These are phyloP conservation scores for Grigorovia jiainica DNA, from an alignment of 805 yeast species.

Conservation along the genomic window DNA sequence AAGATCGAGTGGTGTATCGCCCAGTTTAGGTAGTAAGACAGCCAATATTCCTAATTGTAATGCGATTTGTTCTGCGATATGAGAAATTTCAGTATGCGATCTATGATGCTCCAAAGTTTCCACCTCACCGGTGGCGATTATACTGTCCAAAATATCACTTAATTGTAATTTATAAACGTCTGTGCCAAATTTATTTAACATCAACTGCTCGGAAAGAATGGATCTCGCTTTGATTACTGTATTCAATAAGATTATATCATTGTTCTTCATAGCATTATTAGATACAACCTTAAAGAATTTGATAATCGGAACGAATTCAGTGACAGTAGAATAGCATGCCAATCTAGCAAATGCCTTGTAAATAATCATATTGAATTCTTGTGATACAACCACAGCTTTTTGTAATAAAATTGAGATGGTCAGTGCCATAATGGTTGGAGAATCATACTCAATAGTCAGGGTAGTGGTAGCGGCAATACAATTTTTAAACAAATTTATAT, in stretches of 20 bases:
- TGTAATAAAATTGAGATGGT: slow-evolving; percentile 78
- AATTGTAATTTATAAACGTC: slow-evolving; percentile 50
- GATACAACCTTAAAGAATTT: slow-evolving; percentile 47
- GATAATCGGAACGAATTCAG: slow-evolving; percentile 58
- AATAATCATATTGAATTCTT: slow-evolving; percentile 45
- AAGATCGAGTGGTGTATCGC: slow-evolving; percentile 34
- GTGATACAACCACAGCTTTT: slow-evolving; percentile 44
- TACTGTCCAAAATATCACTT: slow-evolving; percentile 53
- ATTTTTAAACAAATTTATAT: slow-evolving; percentile 38
- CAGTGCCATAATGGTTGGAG: slow-evolving; percentile 63
- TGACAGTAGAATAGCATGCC: slow-evolving; percentile 50
- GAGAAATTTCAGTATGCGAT: slow-evolving; percentile 60
- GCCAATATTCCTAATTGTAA: slow-evolving; percentile 67
- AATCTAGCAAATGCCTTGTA: slow-evolving; percentile 55
- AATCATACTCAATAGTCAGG: slow-evolving; percentile 57
- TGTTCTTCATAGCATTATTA: slow-evolving; percentile 34
- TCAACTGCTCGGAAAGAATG: slow-evolving; percentile 31
- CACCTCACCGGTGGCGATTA: slow-evolving; percentile 73
- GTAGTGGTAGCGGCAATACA: slow-evolving; percentile 60
- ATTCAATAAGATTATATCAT: slow-evolving; percentile 28
- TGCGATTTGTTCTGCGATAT: slow-evolving; percentile 60
- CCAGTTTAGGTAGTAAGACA: slow-evolving; percentile 51
- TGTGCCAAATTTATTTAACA: slow-evolving; percentile 17
- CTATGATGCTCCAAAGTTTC: slow-evolving; percentile 69
- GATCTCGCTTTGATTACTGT: slow-evolving; percentile 44